Conservation (phyloP, 495 filamentous ascomycete genomes). For the Talaromyces ruber region DNA sequence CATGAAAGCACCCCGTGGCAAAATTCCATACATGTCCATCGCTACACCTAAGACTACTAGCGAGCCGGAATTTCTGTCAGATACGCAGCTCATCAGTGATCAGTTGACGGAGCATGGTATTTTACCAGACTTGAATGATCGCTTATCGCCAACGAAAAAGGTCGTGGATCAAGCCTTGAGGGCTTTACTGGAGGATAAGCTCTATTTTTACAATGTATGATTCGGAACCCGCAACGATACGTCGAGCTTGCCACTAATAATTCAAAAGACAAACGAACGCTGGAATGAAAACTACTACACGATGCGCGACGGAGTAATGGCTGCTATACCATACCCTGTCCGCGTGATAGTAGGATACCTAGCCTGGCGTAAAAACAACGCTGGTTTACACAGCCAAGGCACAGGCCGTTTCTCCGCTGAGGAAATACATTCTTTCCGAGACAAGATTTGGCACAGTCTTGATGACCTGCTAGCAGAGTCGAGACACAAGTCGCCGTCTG, state of each 20-base stretch:
- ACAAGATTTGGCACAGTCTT: conserved; percentile 45
- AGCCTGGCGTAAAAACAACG: conserved; percentile 30
- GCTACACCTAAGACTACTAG: conserved; percentile 10
- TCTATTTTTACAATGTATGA: conserved; percentile 46
- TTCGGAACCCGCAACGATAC: neutral
- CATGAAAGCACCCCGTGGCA: conserved; percentile 40
- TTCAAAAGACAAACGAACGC: conserved; percentile 20
- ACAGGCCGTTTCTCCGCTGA: conserved; percentile 37
- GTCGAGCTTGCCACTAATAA: neutral
- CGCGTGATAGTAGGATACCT: conserved; percentile 45
- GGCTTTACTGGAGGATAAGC: conserved; percentile 52
- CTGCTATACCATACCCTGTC: conserved; percentile 38
- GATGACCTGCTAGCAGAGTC: conserved; percentile 24
- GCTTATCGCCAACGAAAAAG: conserved; percentile 22
- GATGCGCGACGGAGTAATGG: conserved; percentile 46
- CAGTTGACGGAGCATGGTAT: conserved; percentile 28
- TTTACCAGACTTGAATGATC: conserved; percentile 38
- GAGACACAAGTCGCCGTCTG: conserved; percentile 5
- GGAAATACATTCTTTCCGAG: conserved; percentile 35
- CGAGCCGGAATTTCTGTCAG: conserved; percentile 16
- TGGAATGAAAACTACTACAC: conserved; percentile 55
- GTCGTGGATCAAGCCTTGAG: conserved; percentile 42
- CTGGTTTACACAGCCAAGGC: conserved; percentile 46
- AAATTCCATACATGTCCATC: conserved; percentile 46
- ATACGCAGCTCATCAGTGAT: conserved; percentile 48